phyloP scores from a whole-genome alignment of 106 monocot genomes.

The Amphibolis antarctica region DNA sequence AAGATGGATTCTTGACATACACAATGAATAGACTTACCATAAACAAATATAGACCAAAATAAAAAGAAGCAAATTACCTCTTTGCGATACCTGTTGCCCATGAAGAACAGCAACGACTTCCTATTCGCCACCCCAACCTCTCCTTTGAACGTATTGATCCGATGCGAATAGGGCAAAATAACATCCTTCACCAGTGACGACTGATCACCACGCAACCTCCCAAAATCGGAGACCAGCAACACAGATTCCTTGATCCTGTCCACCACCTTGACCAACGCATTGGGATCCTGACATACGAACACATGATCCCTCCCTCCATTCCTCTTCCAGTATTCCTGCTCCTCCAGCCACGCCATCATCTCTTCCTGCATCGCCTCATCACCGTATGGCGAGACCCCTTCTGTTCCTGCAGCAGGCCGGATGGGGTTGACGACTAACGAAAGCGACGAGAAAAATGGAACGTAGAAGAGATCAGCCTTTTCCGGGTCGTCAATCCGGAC shows the following conservation, averaged over 20 bases:
- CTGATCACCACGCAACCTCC: slow-evolving; percentile 53
- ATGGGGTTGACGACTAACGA: slow-evolving; percentile 75
- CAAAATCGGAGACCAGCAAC: slow-evolving; percentile 71
- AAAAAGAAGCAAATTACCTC: slow-evolving; percentile 42
- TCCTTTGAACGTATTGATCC: slow-evolving; percentile 64
- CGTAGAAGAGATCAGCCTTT: slow-evolving; percentile 75
- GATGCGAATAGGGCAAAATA: slow-evolving; percentile 68
- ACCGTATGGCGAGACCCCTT: slow-evolving; percentile 9
- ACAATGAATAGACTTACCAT: background rate
- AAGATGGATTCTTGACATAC: no score
- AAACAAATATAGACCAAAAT: background rate
- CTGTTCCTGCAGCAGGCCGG: slow-evolving; percentile 13
- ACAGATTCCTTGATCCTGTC: slow-evolving; percentile 51
- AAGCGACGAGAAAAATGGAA: slow-evolving; percentile 90
- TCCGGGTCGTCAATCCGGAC: slow-evolving; percentile 33
- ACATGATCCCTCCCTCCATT: slow-evolving; percentile 78
- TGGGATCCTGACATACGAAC: slow-evolving; percentile 74
- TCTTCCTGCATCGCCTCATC: slow-evolving; percentile 67
- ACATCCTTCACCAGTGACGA: slow-evolving; percentile 79
- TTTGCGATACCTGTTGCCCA: slow-evolving; percentile 83
- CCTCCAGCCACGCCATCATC: slow-evolving; percentile 64
- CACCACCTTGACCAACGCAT: slow-evolving; percentile 60
- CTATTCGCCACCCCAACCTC: slow-evolving; percentile 43
- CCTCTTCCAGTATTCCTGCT: slow-evolving; percentile 57
- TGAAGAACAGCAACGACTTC: slow-evolving; percentile 66